These are phyloP conservation scores for Globisporangium megalacanthum DNA, from an alignment of 352 stramenopile genomes.

Conservation along the genomic window DNA sequence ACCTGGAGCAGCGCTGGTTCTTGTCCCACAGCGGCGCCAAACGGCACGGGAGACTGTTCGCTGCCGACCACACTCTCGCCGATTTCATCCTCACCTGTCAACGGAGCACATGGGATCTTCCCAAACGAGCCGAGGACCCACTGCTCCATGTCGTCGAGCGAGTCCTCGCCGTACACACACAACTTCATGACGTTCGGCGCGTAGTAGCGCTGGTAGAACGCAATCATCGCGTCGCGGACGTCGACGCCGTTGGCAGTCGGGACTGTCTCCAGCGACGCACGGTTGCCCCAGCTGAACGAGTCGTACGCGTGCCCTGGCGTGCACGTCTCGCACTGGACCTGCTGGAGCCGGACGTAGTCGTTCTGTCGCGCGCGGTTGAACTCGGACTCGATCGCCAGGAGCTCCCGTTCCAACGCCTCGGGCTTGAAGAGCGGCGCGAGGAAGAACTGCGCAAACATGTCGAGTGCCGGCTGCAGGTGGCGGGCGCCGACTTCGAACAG, in stretches of 20 bases:
- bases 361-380: slow-evolving; percentile 67
- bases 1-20: slow-evolving; percentile 29
- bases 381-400: slow-evolving; percentile 81
- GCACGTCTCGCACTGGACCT: slow-evolving; percentile 66
- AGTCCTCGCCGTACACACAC: slow-evolving; percentile 58
- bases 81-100: not conserved
- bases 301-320: slow-evolving; percentile 48
- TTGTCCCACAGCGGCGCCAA: slow-evolving; percentile 25
- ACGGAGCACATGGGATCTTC: slow-evolving; percentile 21
- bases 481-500: slow-evolving; percentile 80
- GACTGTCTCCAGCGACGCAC: slow-evolving; percentile 34
- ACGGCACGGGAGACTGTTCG: slow-evolving; percentile 14
- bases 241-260: slow-evolving; percentile 34
- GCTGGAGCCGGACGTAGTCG: slow-evolving; percentile 54
- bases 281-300: slow-evolving; percentile 81
- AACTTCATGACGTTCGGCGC: slow-evolving; percentile 63
- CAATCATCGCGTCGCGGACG: slow-evolving; percentile 44
- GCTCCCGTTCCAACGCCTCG: slow-evolving; percentile 75
- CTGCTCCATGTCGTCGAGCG: slow-evolving; percentile 49
- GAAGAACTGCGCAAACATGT: slow-evolving; percentile 93
- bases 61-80: not conserved
- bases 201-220: slow-evolving; percentile 58
- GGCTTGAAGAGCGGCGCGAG: slow-evolving; percentile 70
- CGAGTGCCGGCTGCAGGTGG: slow-evolving; percentile 51
- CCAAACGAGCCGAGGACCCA: slow-evolving; percentile 52